Percentiles rank a stretch among this genome's conserved stretches.
phyloP scores from a whole-genome alignment of 768 basidiomycete species.

The Suillus decipiens region DNA sequence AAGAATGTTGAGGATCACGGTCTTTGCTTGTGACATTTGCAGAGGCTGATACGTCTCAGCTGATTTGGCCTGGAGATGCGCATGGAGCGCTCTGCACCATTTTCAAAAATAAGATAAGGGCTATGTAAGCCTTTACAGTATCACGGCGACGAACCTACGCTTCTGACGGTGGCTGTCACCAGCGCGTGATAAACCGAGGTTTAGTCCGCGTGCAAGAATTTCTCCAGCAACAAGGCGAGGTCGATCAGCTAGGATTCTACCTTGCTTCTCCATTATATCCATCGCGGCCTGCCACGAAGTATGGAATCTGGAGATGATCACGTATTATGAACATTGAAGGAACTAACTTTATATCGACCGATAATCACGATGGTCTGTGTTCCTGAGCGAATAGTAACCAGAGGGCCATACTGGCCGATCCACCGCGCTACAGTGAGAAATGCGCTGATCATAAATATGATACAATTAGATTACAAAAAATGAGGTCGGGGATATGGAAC shows the following conservation, averaged over 20 bases:
- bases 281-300: slow-evolving; percentile 19
- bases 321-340: neutral
- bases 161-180: neutral
- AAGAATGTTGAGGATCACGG: neutral
- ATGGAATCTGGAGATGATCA: neutral
- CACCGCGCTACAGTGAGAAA: neutral
- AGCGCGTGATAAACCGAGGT: neutral
- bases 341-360: neutral
- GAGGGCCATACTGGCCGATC: neutral
- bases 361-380: neutral
- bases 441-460: neutral
- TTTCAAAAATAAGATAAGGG: neutral
- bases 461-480: neutral
- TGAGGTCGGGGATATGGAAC: neutral
- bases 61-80: neutral
- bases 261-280: slow-evolving; percentile 60
- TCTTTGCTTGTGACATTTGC: slow-evolving; percentile 9
- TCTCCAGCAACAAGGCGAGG: neutral
- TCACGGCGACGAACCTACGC: neutral
- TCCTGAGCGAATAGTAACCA: neutral
- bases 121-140: neutral
- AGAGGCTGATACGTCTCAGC: neutral
- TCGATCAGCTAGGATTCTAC: slow-evolving; percentile 31
- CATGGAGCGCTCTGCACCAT: neutral
- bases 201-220: neutral